Conservation (phyloP, 1,284 basidiomycete genomes). For the Boletus holoroseus region DNA sequence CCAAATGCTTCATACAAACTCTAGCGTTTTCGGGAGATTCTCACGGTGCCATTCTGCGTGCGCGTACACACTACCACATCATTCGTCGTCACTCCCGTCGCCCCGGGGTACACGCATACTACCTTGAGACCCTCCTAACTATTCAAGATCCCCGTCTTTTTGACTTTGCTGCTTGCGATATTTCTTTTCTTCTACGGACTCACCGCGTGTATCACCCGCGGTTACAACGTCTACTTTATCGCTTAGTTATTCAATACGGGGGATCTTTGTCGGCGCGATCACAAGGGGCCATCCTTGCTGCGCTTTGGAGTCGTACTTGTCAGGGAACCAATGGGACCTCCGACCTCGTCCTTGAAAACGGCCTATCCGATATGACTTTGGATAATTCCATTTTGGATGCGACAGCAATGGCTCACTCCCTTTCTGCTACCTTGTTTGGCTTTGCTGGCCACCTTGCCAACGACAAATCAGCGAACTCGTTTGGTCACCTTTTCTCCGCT, state of each 20-base stretch:
- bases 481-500: conserved; percentile 10
- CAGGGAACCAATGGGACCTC: neutral
- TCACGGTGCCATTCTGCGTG: conserved; percentile 13
- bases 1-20: conserved; percentile 10
- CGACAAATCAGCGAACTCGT: neutral
- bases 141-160: conserved; percentile 18
- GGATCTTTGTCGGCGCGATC: conserved; percentile 15
- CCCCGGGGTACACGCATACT: conserved; percentile 27
- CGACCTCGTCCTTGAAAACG: neutral
- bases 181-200: conserved; percentile 22
- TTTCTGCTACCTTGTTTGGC: conserved; percentile 18
- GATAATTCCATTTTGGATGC: conserved; percentile 6
- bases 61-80: conserved; percentile 24
- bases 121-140: conserved; percentile 25
- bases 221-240: conserved; percentile 30
- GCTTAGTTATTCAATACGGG: conserved; percentile 21
- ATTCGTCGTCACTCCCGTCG: conserved; percentile 26
- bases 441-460: neutral
- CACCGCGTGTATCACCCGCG: conserved; percentile 24
- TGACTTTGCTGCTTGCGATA: conserved; percentile 17
- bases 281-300: conserved; percentile 19
- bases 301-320: conserved; percentile 23
- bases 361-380: neutral
- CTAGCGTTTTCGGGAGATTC: conserved; percentile 16
- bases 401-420: conserved; percentile 13